Evolutionary conservation across 106 monocot species (phyloP).

Genomic region (Amphibolis antarctica): DNA sequence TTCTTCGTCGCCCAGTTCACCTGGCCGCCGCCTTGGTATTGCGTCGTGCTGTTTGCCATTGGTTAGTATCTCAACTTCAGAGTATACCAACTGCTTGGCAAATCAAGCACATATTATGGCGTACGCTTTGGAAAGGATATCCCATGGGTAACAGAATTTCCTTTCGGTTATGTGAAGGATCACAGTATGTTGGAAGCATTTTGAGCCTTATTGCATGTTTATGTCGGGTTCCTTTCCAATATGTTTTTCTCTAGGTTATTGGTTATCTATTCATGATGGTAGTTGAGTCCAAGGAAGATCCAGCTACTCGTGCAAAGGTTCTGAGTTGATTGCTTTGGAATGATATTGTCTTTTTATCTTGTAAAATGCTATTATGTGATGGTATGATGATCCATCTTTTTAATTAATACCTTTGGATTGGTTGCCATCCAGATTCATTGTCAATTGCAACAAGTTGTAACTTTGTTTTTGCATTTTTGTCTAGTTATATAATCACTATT

Average conservation of each 20-base stretch:
- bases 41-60: constrained; percentile 33
- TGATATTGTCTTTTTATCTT: not conserved
- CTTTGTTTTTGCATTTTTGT: too few species aligned
- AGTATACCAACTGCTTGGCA: constrained; percentile 88
- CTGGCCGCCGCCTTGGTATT: constrained; percentile 49
- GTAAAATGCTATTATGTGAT: not conserved
- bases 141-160: constrained; percentile 83
- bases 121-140: constrained; percentile 77
- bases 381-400: not conserved
- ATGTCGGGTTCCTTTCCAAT: constrained; percentile 55
- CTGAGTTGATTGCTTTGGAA: constrained; percentile 9
- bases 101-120: constrained; percentile 80
- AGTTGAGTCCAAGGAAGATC: constrained; percentile 76
- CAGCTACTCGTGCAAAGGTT: constrained; percentile 52
- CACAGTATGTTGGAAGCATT: constrained; percentile 84
- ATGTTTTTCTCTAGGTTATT: constrained; percentile 58
- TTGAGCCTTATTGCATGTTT: constrained; percentile 60
- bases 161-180: constrained; percentile 90
- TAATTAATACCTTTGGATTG: not conserved
- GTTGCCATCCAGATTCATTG: not conserved
- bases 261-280: constrained; percentile 76
- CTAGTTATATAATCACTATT: too few species aligned
- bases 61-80: constrained; percentile 96
- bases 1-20: constrained; percentile 50
- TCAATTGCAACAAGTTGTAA: too few species aligned